phyloP scores from a whole-genome alignment of 805 yeast species.

The Yarrowia keelungensis region DNA sequence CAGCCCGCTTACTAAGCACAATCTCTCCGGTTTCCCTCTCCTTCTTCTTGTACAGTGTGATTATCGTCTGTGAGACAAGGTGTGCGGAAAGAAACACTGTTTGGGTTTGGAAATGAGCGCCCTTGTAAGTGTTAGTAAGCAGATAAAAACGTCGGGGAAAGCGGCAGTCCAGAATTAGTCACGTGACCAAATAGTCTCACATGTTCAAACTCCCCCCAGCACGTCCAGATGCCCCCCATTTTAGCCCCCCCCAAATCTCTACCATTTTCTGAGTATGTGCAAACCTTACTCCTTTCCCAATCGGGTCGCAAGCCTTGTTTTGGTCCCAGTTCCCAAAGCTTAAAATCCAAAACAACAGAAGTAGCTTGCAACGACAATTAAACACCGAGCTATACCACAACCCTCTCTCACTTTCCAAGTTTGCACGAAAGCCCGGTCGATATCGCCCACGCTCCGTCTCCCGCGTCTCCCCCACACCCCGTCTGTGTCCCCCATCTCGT shows the following conservation, averaged over 20 bases:
- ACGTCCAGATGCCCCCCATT: neutral
- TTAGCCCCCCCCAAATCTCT: neutral
- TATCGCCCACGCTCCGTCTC: neutral
- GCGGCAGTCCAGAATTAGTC: neutral
- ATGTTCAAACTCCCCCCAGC: neutral
- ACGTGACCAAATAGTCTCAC: neutral
- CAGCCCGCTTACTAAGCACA: too few species aligned
- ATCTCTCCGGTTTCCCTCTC: too few species aligned
- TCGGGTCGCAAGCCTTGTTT: constrained; percentile 36
- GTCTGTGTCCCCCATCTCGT: constrained; percentile 4
- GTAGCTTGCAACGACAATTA: constrained; percentile 20
- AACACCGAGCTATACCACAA: constrained; percentile 7
- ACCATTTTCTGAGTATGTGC: neutral
- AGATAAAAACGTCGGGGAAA: too few species aligned
- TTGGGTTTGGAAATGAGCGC: too few species aligned
- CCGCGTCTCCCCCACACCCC: too few species aligned
- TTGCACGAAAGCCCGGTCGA: too few species aligned
- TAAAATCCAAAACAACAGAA: constrained; percentile 21
- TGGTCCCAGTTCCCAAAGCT: constrained; percentile 31
- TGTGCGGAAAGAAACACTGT: too few species aligned
- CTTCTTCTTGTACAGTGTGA: too few species aligned
- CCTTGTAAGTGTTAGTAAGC: too few species aligned
- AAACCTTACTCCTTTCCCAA: constrained; percentile 38
- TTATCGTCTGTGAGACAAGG: too few species aligned
- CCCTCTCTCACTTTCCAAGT: too few species aligned